These are phyloP conservation scores for Dactylonectria macrodidyma DNA, from an alignment of 2,329 filamentous ascomycete genomes.

Conservation along the genomic window DNA sequence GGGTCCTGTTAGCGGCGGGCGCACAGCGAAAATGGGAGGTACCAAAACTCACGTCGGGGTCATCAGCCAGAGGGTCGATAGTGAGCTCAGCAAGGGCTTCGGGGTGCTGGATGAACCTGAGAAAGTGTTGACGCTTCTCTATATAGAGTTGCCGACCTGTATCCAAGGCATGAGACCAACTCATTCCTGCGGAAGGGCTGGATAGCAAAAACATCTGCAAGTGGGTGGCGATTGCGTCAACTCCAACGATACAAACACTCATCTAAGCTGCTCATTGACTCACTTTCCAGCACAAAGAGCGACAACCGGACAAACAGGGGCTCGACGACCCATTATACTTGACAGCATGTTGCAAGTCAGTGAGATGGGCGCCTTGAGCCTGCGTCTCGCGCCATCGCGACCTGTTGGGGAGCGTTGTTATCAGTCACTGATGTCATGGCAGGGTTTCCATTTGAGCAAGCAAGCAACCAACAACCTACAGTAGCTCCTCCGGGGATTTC, in stretches of 20 bases:
- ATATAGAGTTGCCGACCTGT: constrained; percentile 83
- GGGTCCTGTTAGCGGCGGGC: constrained; percentile 26
- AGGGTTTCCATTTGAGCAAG: constrained; percentile 7
- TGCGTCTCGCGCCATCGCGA: constrained; percentile 78
- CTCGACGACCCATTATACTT: constrained; percentile 71
- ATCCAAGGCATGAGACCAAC: constrained; percentile 78
- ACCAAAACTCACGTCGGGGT: constrained; percentile 66
- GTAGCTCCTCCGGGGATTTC: constrained; percentile 56
- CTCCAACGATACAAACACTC: neutral
- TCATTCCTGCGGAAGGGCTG: constrained; percentile 72
- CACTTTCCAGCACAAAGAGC: constrained; percentile 95
- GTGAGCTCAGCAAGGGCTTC: constrained; percentile 80
- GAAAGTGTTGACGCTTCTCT: constrained; percentile 79
- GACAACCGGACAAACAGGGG: constrained; percentile 79
- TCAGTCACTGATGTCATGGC: constrained; percentile 37
- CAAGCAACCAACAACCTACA: constrained; percentile 51
- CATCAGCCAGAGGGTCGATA: constrained; percentile 89
- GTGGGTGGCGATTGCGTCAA: constrained; percentile 7
- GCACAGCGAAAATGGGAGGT: neutral
- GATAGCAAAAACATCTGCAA: constrained; percentile 84
- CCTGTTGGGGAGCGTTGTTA: constrained; percentile 58
- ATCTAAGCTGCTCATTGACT: constrained; percentile 4
- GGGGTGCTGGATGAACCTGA: constrained; percentile 87
- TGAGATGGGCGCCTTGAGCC: constrained; percentile 68
- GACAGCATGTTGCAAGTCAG: constrained; percentile 76